Conservation (phyloP, 2,329 filamentous ascomycete genomes). For the Aspergillus texensis region DNA sequence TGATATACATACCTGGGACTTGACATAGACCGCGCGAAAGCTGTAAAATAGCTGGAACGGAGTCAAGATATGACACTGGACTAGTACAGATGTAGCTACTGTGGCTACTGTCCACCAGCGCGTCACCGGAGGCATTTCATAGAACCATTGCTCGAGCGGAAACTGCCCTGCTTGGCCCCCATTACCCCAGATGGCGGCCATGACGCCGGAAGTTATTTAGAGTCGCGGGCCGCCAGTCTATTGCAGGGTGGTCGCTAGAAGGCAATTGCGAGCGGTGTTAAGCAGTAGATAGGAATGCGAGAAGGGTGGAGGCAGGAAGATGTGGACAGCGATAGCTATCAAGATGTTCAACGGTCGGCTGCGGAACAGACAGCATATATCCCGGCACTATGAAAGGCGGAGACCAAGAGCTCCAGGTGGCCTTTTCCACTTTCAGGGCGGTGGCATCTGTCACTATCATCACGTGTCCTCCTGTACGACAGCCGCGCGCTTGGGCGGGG, state of each 20-base stretch:
- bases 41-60: constrained; percentile 98
- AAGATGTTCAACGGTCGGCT: neutral
- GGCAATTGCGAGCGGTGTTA: neutral
- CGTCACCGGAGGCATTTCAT: constrained; percentile 96
- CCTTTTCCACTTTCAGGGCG: constrained; percentile 23
- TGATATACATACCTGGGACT: constrained; percentile 73
- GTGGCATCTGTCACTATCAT: neutral
- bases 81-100: constrained; percentile 80
- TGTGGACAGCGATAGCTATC: no score
- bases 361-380: neutral
- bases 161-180: constrained; percentile 59
- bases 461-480: constrained; percentile 8
- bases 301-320: neutral
- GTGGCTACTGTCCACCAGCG: constrained; percentile 96
- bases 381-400: constrained; percentile 1
- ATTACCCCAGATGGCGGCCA: constrained; percentile 50
- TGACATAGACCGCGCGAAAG: constrained; percentile 85
- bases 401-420: constrained; percentile 23
- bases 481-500: constrained; percentile 15
- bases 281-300: neutral
- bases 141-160: constrained; percentile 96
- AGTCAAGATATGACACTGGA: constrained; percentile 90
- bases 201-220: constrained; percentile 23
- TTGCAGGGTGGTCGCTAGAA: neutral
- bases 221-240: neutral